Evolutionary conservation across 352 stramenopile species (phyloP).

Genomic region (Globisporangium apiculatum): DNA sequence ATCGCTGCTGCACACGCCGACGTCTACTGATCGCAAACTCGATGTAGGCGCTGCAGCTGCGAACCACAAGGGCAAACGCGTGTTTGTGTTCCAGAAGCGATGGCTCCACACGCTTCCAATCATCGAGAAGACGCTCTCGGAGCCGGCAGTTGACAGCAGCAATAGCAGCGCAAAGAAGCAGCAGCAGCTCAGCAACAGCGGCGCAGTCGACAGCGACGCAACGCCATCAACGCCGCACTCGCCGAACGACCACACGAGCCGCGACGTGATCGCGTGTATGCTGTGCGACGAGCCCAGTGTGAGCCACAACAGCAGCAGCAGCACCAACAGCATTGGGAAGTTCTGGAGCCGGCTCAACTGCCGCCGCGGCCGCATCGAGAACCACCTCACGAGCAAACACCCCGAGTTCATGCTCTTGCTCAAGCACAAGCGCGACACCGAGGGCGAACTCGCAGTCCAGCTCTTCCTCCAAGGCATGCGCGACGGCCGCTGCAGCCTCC

Average conservation of each 20-base stretch:
- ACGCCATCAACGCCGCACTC: neutral
- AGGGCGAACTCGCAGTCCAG: slow-evolving; percentile 65
- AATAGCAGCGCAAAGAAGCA: slow-evolving; percentile 14
- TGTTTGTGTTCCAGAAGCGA: slow-evolving; percentile 78
- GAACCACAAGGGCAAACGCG: slow-evolving; percentile 39
- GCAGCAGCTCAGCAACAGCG: slow-evolving; percentile 10
- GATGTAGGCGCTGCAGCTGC: neutral
- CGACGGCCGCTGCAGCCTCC: slow-evolving; percentile 57
- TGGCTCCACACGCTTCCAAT: slow-evolving; percentile 78
- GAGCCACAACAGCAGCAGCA: slow-evolving; percentile 34
- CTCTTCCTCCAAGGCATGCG: slow-evolving; percentile 76
- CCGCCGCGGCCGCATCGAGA: slow-evolving; percentile 69
- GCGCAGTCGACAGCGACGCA: neutral
- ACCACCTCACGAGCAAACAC: slow-evolving; percentile 74
- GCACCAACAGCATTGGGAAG: slow-evolving; percentile 13
- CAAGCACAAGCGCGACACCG: slow-evolving; percentile 65
- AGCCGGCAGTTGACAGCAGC: slow-evolving; percentile 4
- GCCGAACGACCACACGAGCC: slow-evolving; percentile 11
- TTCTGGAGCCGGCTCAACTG: slow-evolving; percentile 74
- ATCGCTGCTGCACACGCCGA: neutral
- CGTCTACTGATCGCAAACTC: slow-evolving; percentile 4
- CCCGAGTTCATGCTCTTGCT: slow-evolving; percentile 76
- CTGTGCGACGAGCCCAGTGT: slow-evolving; percentile 59
- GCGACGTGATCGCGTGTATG: slow-evolving; percentile 71
- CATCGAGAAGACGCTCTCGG: slow-evolving; percentile 52